Evolutionary conservation across 176 grass and related monocot genomes (phyloP).

Genomic region (Eragrostis curvula): DNA sequence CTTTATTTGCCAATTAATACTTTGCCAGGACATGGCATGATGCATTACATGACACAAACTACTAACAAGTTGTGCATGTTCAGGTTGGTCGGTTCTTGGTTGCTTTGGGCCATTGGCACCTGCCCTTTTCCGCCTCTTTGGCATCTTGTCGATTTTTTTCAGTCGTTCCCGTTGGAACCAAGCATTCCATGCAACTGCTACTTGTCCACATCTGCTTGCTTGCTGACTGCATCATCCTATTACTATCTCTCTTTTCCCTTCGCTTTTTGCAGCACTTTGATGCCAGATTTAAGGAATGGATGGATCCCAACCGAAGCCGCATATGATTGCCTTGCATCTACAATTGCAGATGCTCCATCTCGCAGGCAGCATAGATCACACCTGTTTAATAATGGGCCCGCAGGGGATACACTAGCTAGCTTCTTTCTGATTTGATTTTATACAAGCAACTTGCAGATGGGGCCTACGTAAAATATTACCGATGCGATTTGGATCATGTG

Average conservation of each 20-base stretch:
- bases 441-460: not conserved
- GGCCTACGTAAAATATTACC: not conserved
- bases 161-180: not conserved
- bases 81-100: not conserved
- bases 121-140: slow-evolving; percentile 1
- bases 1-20: too few species aligned
- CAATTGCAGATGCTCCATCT: too few species aligned
- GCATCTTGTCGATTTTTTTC: slow-evolving; percentile 16
- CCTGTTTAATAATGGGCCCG: too few species aligned
- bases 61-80: not conserved
- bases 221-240: not conserved
- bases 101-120: slow-evolving; percentile 5
- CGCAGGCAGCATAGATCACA: too few species aligned
- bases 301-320: not conserved
- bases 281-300: not conserved
- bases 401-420: too few species aligned
- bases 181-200: not conserved
- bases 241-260: not conserved
- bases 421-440: too few species aligned
- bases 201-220: slow-evolving; percentile 7
- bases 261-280: not conserved
- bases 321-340: not conserved
- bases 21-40: too few species aligned
- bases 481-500: not conserved
- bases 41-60: too few species aligned